phyloP scores from a whole-genome alignment of 2,329 filamentous ascomycete species.

The Ascochyta clinopodiicola region DNA sequence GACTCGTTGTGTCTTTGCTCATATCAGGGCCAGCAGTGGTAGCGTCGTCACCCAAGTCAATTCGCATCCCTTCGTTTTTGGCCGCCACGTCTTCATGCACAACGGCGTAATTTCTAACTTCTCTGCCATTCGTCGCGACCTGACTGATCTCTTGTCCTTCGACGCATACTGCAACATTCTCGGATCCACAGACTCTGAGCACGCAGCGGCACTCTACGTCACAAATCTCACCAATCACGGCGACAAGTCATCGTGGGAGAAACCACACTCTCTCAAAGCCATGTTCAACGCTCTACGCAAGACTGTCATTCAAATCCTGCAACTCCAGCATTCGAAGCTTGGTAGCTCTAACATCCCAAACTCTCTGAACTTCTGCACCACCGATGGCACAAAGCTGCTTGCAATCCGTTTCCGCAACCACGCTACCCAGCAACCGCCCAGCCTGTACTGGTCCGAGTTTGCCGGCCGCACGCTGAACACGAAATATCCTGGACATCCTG shows the following conservation, averaged over 20 bases:
- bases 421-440: slow-evolving; percentile 58
- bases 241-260: slow-evolving; percentile 52
- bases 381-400: slow-evolving; percentile 58
- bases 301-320: slow-evolving; percentile 56
- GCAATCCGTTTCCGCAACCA: slow-evolving; percentile 62
- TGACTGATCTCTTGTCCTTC: slow-evolving; percentile 54
- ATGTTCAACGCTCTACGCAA: slow-evolving; percentile 57
- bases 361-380: slow-evolving; percentile 60
- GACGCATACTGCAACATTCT: slow-evolving; percentile 58
- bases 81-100: slow-evolving; percentile 63
- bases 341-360: slow-evolving; percentile 53
- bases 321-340: slow-evolving; percentile 53
- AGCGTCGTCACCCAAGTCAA: slow-evolving; percentile 59
- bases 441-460: slow-evolving; percentile 58
- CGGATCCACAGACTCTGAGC: slow-evolving; percentile 61
- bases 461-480: slow-evolving; percentile 61
- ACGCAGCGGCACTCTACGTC: slow-evolving; percentile 59
- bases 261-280: slow-evolving; percentile 49
- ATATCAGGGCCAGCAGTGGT: slow-evolving; percentile 60
- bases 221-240: slow-evolving; percentile 52
- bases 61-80: slow-evolving; percentile 63
- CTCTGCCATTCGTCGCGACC: slow-evolving; percentile 53
- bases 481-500: slow-evolving; percentile 59
- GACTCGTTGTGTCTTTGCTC: slow-evolving; percentile 58
- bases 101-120: slow-evolving; percentile 61